Percentiles rank a stretch among this genome's conserved stretches.
Conservation (phyloP, 2,329 filamentous ascomycete species). For the Karstenula rhodostoma region DNA sequence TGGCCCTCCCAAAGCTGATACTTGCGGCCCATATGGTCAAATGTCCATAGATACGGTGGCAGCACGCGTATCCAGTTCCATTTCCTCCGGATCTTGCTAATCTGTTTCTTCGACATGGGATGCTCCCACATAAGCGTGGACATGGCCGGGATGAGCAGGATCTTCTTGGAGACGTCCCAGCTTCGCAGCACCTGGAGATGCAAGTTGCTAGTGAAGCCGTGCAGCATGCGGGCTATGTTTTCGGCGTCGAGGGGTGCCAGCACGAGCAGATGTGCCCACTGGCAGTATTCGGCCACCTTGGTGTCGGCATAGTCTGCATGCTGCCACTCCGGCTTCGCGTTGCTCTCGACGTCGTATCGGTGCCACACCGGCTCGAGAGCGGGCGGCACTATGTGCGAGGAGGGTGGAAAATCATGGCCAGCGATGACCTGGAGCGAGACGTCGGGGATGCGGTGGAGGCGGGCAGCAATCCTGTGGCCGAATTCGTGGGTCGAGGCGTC, state of each 20-base stretch:
- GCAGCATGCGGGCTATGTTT: conserved; percentile 85
- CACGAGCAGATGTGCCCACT: conserved; percentile 88
- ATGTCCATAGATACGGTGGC: conserved; percentile 83
- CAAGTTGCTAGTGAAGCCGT: conserved; percentile 81
- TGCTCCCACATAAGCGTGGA: conserved; percentile 89
- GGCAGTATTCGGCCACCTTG: conserved; percentile 73
- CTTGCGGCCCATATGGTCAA: conserved; percentile 63
- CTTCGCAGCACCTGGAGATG: conserved; percentile 81
- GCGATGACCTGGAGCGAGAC: conserved; percentile 54
- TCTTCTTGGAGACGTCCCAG: conserved; percentile 87
- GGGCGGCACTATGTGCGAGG: conserved; percentile 30
- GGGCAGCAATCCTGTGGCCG: conserved; percentile 71
- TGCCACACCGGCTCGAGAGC: conserved; percentile 43
- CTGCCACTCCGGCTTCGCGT: conserved; percentile 31
- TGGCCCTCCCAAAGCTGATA: conserved; percentile 65
- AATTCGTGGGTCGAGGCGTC: conserved; percentile 71
- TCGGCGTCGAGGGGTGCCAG: conserved; percentile 86
- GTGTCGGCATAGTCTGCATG: conserved; percentile 51
- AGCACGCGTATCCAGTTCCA: conserved; percentile 89
- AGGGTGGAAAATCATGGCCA: conserved; percentile 35
- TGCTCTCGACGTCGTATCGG: conserved; percentile 34
- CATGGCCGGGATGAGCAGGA: conserved; percentile 88
- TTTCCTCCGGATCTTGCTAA: conserved; percentile 81
- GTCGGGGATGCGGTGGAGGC: conserved; percentile 73
- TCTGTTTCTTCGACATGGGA: conserved; percentile 85